A percentile compares a stretch with the other conserved stretches of the same genome.
Evolutionary conservation across 2,329 filamentous ascomycete species (phyloP).

Genomic region (Aspergillus sp.): DNA sequence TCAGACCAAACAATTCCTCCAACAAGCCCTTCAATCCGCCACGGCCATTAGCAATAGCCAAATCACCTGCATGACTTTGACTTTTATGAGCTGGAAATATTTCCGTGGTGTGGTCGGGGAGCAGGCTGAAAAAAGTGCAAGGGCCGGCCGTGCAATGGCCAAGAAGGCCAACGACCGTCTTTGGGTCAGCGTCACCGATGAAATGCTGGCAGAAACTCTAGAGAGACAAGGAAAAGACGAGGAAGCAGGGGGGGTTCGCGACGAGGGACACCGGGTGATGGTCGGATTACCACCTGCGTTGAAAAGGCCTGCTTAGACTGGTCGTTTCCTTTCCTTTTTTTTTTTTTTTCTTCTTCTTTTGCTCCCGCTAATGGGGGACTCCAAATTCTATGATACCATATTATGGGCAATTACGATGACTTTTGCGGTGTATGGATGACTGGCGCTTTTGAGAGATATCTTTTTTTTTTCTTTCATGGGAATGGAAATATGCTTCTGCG

Average conservation of each 20-base stretch:
- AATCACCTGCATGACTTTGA: conserved; percentile 76
- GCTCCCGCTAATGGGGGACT: neutral
- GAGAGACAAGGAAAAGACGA: conserved; percentile 64
- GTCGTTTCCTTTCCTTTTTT: conserved; percentile 1
- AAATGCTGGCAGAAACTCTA: conserved; percentile 70
- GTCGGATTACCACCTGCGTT: conserved; percentile 32
- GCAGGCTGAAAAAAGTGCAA: conserved; percentile 71
- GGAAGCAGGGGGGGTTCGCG: conserved; percentile 44
- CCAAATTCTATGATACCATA: too few relatives aligned
- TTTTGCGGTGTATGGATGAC: too few relatives aligned
- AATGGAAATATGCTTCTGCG: too few relatives aligned
- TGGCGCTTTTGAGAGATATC: too few relatives aligned
- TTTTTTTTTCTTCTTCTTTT: conserved; percentile 1
- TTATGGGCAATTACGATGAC: too few relatives aligned
- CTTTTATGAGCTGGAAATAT: conserved; percentile 77
- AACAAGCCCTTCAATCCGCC: conserved; percentile 65
- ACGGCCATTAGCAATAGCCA: conserved; percentile 69
- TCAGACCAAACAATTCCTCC: conserved; percentile 73
- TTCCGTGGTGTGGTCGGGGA: conserved; percentile 79
- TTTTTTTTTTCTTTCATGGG: too few relatives aligned
- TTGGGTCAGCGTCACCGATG: conserved; percentile 77
- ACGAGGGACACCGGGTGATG: conserved; percentile 41
- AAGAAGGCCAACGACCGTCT: conserved; percentile 65
- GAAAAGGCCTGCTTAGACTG: conserved; percentile 20
- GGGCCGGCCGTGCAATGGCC: conserved; percentile 64